phyloP scores from a whole-genome alignment of 2,329 filamentous ascomycete species.

The Fusarium denticulatum region DNA sequence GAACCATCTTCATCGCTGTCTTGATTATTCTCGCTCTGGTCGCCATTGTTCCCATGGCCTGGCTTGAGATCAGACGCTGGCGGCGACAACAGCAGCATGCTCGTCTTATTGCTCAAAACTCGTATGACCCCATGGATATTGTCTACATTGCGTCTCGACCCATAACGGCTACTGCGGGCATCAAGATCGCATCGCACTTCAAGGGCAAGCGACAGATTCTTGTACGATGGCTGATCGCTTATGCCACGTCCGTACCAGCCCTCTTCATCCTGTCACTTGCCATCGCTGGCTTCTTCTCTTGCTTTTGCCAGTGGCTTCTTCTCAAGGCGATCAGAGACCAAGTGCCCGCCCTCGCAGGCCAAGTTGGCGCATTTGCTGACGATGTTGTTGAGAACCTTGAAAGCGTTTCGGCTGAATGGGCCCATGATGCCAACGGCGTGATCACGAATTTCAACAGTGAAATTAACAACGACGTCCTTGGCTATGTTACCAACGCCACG shows the following conservation, averaged over 20 bases:
- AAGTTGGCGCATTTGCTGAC: slow-evolving; percentile 83
- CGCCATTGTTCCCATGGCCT: slow-evolving; percentile 82
- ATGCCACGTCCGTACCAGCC: slow-evolving; percentile 84
- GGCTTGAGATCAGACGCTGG: slow-evolving; percentile 82
- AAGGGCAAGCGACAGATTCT: slow-evolving; percentile 74
- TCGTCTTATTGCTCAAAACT: slow-evolving; percentile 69
- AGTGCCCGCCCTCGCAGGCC: slow-evolving; percentile 76
- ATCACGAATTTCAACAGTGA: slow-evolving; percentile 76
- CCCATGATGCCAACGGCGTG: slow-evolving; percentile 77
- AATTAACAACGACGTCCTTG: slow-evolving; percentile 86
- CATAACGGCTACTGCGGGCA: slow-evolving; percentile 75
- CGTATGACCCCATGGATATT: slow-evolving; percentile 84
- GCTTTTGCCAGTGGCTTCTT: slow-evolving; percentile 84
- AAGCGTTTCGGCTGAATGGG: slow-evolving; percentile 80
- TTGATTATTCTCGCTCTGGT: slow-evolving; percentile 76
- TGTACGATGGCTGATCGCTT: slow-evolving; percentile 84
- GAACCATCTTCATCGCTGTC: slow-evolving; percentile 80
- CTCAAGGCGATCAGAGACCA: slow-evolving; percentile 77
- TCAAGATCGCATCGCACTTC: slow-evolving; percentile 75
- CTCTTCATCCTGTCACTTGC: slow-evolving; percentile 88
- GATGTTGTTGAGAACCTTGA: slow-evolving; percentile 79
- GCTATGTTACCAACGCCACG: slow-evolving; percentile 88
- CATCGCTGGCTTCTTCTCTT: slow-evolving; percentile 82
- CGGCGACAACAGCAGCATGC: slow-evolving; percentile 76
- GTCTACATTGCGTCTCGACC: slow-evolving; percentile 89